A percentile compares a stretch with the other conserved stretches of the same genome.
These are phyloP conservation scores for Debaryomyces hansenii DNA, from an alignment of 805 yeast species.

Conservation along the genomic window DNA sequence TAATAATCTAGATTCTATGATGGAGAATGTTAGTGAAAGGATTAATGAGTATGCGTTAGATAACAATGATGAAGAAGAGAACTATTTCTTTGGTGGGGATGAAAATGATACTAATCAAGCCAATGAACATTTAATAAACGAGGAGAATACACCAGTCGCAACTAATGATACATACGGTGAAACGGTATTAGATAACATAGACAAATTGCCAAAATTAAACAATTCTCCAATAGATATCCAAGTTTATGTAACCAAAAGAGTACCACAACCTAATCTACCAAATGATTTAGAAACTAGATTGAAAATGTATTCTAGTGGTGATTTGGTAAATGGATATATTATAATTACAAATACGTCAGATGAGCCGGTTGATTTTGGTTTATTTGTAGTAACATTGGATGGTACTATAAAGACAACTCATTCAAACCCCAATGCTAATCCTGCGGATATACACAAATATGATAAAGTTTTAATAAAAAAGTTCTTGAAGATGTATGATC, in stretches of 20 bases:
- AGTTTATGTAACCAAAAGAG: constrained; percentile 53
- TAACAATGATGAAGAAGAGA: constrained; percentile 13
- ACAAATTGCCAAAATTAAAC: constrained; percentile 43
- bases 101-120: constrained; percentile 11
- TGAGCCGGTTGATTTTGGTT: constrained; percentile 43
- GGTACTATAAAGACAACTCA: constrained; percentile 43
- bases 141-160: background rate
- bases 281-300: constrained; percentile 46
- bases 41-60: constrained; percentile 9
- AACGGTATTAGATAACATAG: constrained; percentile 52
- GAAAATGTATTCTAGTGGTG: constrained; percentile 44
- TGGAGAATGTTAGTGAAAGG: constrained; percentile 8
- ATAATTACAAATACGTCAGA: constrained; percentile 48
- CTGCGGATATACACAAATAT: constrained; percentile 15
- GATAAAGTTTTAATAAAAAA: constrained; percentile 43
- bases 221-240: constrained; percentile 48
- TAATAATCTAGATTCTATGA: constrained; percentile 5
- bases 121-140: background rate
- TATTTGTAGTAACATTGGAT: constrained; percentile 48
- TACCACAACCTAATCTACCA: constrained; percentile 43
- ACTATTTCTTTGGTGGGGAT: constrained; percentile 10
- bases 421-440: constrained; percentile 12
- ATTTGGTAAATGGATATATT: constrained; percentile 45
- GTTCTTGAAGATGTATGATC: constrained; percentile 59
- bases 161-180: constrained; percentile 34